These are phyloP conservation scores for Mucuna pruriens DNA, from an alignment of 306 rosid species.

Conservation along the genomic window DNA sequence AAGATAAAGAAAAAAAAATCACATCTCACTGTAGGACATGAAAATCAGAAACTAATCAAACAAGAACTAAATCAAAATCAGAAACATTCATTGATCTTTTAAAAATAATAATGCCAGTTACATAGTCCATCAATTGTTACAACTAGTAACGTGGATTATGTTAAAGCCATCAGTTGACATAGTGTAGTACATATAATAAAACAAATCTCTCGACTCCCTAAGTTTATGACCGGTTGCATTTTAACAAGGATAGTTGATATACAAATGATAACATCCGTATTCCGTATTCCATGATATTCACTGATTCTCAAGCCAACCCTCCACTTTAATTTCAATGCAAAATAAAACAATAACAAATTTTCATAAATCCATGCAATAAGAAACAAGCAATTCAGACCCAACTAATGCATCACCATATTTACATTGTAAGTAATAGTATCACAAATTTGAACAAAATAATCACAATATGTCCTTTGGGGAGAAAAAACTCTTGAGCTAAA, in stretches of 20 bases:
- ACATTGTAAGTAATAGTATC: not conserved
- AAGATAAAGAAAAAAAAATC: not conserved
- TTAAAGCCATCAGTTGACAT: not conserved
- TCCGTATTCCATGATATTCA: not conserved
- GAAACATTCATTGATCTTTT: not conserved
- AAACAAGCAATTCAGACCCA: not conserved
- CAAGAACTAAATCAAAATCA: not conserved
- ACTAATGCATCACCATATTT: constrained; percentile 13
- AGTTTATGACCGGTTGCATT: constrained; percentile 15
- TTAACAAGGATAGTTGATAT: not conserved
- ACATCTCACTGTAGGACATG: not conserved
- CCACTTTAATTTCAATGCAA: constrained; percentile 22
- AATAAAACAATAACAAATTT: not conserved
- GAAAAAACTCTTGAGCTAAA: constrained; percentile 19
- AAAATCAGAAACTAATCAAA: not conserved
- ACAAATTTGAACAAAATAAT: not conserved
- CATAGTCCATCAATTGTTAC: not conserved
- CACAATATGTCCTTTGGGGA: not conserved
- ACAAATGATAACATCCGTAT: not conserved
- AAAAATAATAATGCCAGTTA: not conserved
- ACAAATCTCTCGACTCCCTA: constrained; percentile 9
- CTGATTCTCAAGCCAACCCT: not conserved
- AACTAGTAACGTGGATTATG: not conserved
- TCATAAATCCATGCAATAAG: constrained; percentile 23
- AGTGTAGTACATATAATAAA: not conserved